phyloP scores from a whole-genome alignment of 345 rosid species.

The Hirschfeldia incana region DNA sequence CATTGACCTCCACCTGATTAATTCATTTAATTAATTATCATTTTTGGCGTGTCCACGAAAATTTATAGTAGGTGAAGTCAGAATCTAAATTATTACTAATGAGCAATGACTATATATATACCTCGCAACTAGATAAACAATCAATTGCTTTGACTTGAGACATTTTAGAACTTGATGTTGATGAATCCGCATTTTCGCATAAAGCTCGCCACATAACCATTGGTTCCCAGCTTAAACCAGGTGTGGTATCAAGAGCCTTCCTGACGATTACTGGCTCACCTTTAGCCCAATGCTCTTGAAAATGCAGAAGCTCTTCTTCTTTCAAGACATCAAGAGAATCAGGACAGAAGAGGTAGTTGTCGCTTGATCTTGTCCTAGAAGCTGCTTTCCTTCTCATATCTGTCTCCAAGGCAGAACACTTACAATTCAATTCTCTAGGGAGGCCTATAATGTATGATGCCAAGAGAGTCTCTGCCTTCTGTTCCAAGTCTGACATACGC shows the following conservation, averaged over 20 bases:
- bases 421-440: conserved; percentile 19
- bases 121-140: conserved; percentile 76
- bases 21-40: too few species aligned
- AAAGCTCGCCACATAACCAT: conserved; percentile 96
- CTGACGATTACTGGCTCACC: conserved; percentile 83
- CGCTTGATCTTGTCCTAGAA: conserved; percentile 55
- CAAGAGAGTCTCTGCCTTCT: conserved; percentile 44
- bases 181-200: conserved; percentile 50
- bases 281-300: conserved; percentile 71
- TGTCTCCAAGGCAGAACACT: conserved; percentile 26
- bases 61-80: not conserved
- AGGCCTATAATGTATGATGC: conserved; percentile 20
- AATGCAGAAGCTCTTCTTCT: conserved; percentile 48
- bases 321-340: conserved; percentile 40
- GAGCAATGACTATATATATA: not conserved
- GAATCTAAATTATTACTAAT: not conserved
- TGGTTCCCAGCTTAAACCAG: conserved; percentile 95
- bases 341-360: conserved; percentile 68
- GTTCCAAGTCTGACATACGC: conserved; percentile 54
- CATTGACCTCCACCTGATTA: conserved; percentile 64
- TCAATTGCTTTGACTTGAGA: conserved; percentile 74
- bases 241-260: conserved; percentile 52
- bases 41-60: too few species aligned
- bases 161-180: conserved; percentile 46
- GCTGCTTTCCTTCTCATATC: conserved; percentile 49